Base-by-base conservation (phyloP, 2,329 filamentous ascomycete genomes). In the Verticillium nonalfalfae region DNA sequence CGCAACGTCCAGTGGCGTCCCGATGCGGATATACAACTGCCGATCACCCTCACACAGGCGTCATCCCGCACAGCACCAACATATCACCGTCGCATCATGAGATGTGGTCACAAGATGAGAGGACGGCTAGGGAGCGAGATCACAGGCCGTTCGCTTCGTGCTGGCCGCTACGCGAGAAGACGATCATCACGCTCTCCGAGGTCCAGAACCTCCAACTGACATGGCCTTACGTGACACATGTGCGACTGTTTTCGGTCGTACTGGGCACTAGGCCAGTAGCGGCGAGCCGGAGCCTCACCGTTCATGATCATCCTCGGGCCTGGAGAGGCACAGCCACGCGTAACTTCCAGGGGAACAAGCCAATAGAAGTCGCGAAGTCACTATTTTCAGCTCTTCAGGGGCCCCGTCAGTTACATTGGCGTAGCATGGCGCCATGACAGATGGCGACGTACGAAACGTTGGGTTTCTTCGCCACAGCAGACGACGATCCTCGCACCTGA, bases 191-290 rank as follows among this genome's bases (percentile, higher is more conserved):
- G 56, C 56, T 26, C 62, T 57, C 56, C 59, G 55, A 64, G 59
- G 61, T 54, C 63, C 62, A 62, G 18, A 55, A 26, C 55, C 38
- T 61, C 58, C 59, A 59, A 63, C 61, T 60, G 50, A n/a, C 38
- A 39, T 35, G 33, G 34, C 35, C 61, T 52, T 54, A 21, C 15
- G 55, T 35, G 18, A 21, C 55, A 35, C 55, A 21, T 21, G 33
- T 13, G 35, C 31, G 11, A 21, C 15, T 35, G 26, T 14, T 9
- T 3, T 57, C 55, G 55, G 33, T 21, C 15, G 55, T 38, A n/a
- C 55, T 57, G n/a, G 35, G 10, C 45, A 52, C 9, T 11, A 52
- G 15, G n/a, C 3, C 39, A 15, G 39, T 45, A 10, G 4, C 45
- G 9, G 7, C 45, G 45, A 21, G 40, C 7, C 45, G 11, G 45